A percentile compares a stretch with the other conserved stretches of the same genome.
Evolutionary conservation across 257 asterid species (phyloP).

Genomic region (Lycium barbarum): DNA sequence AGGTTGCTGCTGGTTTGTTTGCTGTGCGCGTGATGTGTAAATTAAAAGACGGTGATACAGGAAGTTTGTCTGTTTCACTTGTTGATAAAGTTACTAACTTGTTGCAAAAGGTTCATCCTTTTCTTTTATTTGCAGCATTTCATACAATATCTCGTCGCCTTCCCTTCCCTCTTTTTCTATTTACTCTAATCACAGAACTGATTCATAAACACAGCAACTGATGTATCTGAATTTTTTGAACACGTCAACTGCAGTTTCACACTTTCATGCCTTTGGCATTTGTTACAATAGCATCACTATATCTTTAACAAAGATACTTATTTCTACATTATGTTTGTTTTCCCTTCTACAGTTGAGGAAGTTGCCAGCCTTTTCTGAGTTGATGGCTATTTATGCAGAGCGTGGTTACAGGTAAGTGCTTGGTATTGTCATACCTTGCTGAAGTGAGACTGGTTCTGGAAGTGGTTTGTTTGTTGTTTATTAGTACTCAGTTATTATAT

Average conservation of each 20-base stretch:
- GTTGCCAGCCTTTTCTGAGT: constrained; percentile 76
- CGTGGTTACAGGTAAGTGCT: constrained; percentile 79
- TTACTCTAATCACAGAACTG: not conserved
- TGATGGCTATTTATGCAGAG: constrained; percentile 65
- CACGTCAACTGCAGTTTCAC: not conserved
- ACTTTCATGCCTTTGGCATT: not conserved
- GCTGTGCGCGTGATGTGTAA: constrained; percentile 73
- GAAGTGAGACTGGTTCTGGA: constrained; percentile 1
- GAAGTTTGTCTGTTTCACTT: constrained; percentile 77
- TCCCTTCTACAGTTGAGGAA: constrained; percentile 62
- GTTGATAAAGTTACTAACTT: constrained; percentile 56
- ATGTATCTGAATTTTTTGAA: not conserved
- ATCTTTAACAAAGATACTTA: constrained; percentile 28
- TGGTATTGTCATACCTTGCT: constrained; percentile 22
- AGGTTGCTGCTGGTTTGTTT: constrained; percentile 78
- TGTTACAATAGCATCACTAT: not conserved
- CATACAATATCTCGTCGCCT: not conserved
- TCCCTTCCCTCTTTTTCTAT: not conserved
- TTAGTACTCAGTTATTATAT: not conserved
- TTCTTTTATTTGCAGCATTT: constrained; percentile 14
- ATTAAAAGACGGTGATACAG: constrained; percentile 63
- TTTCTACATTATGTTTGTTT: constrained; percentile 34
- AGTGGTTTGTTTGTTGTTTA: constrained; percentile 25
- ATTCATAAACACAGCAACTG: not conserved
- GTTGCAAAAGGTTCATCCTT: constrained; percentile 67